phyloP scores from a whole-genome alignment of 2,329 filamentous ascomycete genomes.

The Colletotrichum tabaci region DNA sequence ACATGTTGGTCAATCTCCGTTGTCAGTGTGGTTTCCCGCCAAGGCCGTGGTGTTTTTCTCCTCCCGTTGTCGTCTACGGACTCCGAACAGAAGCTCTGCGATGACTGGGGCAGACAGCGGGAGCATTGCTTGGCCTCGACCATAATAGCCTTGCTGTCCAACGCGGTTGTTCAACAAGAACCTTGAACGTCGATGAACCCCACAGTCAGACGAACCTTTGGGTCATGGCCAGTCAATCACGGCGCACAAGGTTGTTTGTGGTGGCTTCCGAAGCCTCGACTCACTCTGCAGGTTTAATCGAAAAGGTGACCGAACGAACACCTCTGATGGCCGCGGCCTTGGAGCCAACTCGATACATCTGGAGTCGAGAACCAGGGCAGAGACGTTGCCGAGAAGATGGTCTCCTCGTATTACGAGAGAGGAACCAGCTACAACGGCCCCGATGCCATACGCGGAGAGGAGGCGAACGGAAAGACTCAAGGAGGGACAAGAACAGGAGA shows the following conservation, averaged over 20 bases:
- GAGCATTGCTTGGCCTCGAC: slow-evolving; percentile 20
- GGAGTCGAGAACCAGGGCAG: slow-evolving; percentile 15
- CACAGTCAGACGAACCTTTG: slow-evolving; percentile 1
- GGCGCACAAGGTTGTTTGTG: slow-evolving; percentile 14
- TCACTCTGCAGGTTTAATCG: background rate
- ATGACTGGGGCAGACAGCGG: slow-evolving; percentile 22
- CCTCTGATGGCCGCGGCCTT: too few species aligned
- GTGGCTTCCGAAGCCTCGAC: background rate
- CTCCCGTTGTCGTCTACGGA: background rate
- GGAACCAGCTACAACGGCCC: slow-evolving; percentile 15
- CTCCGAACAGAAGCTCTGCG: slow-evolving; percentile 20
- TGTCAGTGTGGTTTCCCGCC: background rate
- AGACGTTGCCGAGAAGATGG: slow-evolving; percentile 19
- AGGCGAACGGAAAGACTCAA: slow-evolving; percentile 1
- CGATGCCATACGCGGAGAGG: slow-evolving; percentile 7
- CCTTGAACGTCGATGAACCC: background rate
- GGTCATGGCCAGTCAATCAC: background rate
- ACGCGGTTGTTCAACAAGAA: background rate
- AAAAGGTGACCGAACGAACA: background rate
- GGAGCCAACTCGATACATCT: background rate
- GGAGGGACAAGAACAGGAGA: background rate
- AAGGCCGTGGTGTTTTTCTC: background rate
- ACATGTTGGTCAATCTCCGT: background rate
- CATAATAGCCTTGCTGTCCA: background rate
- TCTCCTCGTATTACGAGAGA: slow-evolving; percentile 22